Conservation (phyloP, 495 filamentous ascomycete species). For the Tuber melanosporum region DNA sequence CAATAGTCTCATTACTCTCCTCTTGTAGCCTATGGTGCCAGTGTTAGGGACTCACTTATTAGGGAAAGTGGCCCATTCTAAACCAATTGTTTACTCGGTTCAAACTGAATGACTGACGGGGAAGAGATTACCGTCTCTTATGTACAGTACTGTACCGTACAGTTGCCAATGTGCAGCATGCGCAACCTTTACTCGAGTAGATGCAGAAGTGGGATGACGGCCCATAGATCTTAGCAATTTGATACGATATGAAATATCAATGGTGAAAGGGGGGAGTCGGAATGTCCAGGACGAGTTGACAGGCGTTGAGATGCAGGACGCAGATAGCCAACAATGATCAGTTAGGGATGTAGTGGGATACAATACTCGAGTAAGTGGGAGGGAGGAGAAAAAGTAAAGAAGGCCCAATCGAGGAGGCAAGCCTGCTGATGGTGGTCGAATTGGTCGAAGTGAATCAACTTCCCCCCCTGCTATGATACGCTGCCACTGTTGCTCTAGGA, state of each 20-base stretch:
- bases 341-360: not conserved
- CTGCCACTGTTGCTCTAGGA: not conserved
- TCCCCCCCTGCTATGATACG: not conserved
- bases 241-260: constrained; percentile 20
- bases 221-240: constrained; percentile 8
- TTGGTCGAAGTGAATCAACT: not conserved
- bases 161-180: not conserved
- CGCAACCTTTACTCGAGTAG: not conserved
- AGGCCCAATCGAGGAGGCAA: not conserved
- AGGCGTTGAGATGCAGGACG: constrained; percentile 38
- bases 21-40: not conserved
- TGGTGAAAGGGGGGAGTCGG: constrained; percentile 12
- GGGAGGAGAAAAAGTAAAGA: not conserved
- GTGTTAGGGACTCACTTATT: not conserved
- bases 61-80: not conserved
- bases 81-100: not conserved
- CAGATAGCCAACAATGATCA: constrained; percentile 13
- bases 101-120: not conserved
- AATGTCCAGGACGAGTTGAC: constrained; percentile 19
- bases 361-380: not conserved
- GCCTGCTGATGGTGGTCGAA: not conserved
- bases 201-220: constrained; percentile 7
- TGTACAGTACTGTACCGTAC: not conserved
- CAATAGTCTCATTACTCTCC: not conserved
- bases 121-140: not conserved